Evolutionary conservation across 345 rosid genomes (phyloP).

Genomic region (Isatis tinctoria): DNA sequence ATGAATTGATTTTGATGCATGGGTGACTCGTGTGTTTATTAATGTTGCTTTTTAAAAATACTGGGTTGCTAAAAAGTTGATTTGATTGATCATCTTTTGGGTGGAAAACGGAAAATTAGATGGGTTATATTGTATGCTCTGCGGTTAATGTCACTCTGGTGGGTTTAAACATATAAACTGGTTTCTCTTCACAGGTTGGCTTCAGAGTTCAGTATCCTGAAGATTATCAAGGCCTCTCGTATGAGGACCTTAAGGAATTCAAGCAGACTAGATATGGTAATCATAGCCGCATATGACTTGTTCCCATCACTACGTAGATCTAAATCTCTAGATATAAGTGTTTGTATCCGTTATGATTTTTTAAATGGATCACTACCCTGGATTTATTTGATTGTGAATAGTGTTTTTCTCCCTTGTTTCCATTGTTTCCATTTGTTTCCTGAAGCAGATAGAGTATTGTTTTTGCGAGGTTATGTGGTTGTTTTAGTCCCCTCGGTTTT

Average conservation of each 20-base stretch:
- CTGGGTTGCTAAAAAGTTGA: background rate
- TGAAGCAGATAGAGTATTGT: slow-evolving; percentile 8
- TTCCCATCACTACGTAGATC: slow-evolving; percentile 5
- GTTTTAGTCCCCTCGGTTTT: slow-evolving; percentile 14
- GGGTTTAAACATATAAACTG: background rate
- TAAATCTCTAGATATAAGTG: background rate
- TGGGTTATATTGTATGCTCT: slow-evolving; percentile 5
- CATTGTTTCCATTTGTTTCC: slow-evolving; percentile 18
- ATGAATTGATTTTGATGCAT: background rate
- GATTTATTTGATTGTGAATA: background rate
- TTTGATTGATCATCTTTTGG: background rate
- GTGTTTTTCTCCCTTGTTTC: background rate
- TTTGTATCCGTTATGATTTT: background rate
- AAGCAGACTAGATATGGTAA: slow-evolving; percentile 98
- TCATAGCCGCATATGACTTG: slow-evolving; percentile 7
- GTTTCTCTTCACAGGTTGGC: slow-evolving; percentile 61
- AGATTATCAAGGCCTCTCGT: slow-evolving; percentile 83
- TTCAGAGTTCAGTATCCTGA: slow-evolving; percentile 91
- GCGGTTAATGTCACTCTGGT: slow-evolving; percentile 6
- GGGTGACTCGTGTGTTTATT: background rate
- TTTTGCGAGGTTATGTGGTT: slow-evolving; percentile 10
- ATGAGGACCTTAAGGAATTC: slow-evolving; percentile 94
- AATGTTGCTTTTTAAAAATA: slow-evolving; percentile 3
- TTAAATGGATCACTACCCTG: background rate
- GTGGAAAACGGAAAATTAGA: background rate